Evolutionary conservation across 2,329 filamentous ascomycete genomes (phyloP), one percentile per base, ranked within the genome.

Genomic region (Calonectria pteridis): DNA sequence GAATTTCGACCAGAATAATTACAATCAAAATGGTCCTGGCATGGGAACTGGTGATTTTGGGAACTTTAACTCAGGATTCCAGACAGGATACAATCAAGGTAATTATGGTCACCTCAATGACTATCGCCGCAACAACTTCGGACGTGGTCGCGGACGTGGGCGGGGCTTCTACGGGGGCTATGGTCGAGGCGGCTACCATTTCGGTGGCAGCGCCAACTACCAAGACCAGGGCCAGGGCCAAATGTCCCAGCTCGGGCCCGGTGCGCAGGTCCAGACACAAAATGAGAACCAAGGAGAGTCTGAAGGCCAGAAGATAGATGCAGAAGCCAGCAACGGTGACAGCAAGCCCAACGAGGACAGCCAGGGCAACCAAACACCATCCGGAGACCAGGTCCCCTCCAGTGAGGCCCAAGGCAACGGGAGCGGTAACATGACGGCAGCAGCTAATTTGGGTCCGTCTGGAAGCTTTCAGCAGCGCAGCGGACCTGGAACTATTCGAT

Each of bases 1-100:
- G 93, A 94, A 93, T 93, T 91, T 92, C 89, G 91, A 92, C 89
- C 93, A 94, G 93, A 93, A 94, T 94, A 95, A 94, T 93, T 95
- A 92, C 93, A 95, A 92, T 92, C 88, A 93, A 94, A 95, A 92
- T 94, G 92, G 92, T 91, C 90, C 91, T 90, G 92, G 92, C 89
- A 94, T 94, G 91, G 92, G 92, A 87, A 89, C 90, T 89, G 92
- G 93, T 94, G 93, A 94, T 88, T 95, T 91, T 92, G 93, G 93
- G 88, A 90, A 91, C 88, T 92, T 93, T 91, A 93, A 94, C 89
- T 89, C 92, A 89, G 93, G 92, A 88, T 94, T 91, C 89, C 90
- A 90, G 86, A 93, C 93, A 93, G 94, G 91, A 88, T 93, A 89
- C 91, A 93, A 92, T 91, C 92, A 93, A 92, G 93, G 93, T 92